A percentile compares a stretch with the other conserved stretches of the same genome.
Conservation (phyloP, 179 eudicot species). For the Sideroxylon spinosum region DNA sequence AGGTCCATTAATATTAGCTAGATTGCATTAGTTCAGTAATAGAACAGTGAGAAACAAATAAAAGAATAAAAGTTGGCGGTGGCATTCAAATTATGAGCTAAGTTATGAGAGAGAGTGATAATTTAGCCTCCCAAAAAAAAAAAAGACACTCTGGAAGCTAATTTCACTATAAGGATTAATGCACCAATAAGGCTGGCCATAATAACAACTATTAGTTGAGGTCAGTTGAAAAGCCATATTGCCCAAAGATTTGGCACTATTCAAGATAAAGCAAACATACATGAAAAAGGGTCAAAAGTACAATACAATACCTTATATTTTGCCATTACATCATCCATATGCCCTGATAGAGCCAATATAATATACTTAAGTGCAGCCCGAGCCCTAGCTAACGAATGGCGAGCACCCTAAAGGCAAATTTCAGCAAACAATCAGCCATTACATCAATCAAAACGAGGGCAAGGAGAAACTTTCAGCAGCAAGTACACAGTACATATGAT, state of each 20-base stretch:
- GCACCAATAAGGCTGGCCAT: not conserved
- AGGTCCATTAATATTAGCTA: not conserved
- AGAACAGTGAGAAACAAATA: not conserved
- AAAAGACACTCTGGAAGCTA: not conserved
- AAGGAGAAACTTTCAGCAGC: not conserved
- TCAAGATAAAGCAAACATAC: not conserved
- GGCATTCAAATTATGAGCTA: not conserved
- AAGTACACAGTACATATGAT: not conserved
- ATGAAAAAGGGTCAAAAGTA: not conserved
- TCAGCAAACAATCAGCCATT: not conserved
- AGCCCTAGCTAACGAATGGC: slow-evolving; percentile 40
- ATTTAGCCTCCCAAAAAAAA: not conserved
- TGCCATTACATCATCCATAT: slow-evolving; percentile 68
- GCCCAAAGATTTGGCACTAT: not conserved
- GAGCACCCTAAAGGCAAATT: slow-evolving; percentile 43
- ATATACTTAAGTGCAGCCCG: slow-evolving; percentile 77
- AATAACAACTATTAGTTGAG: not conserved
- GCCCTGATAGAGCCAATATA: slow-evolving; percentile 69
- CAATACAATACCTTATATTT: slow-evolving; percentile 60
- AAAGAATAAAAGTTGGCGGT: not conserved
- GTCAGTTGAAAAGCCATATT: not conserved
- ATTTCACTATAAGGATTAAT: slow-evolving; percentile 1
- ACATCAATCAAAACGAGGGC: not conserved
- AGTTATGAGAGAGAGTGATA: not conserved
- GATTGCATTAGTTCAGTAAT: not conserved